Evolutionary conservation across 805 yeast species (phyloP).

Genomic region (Candida boleticola): DNA sequence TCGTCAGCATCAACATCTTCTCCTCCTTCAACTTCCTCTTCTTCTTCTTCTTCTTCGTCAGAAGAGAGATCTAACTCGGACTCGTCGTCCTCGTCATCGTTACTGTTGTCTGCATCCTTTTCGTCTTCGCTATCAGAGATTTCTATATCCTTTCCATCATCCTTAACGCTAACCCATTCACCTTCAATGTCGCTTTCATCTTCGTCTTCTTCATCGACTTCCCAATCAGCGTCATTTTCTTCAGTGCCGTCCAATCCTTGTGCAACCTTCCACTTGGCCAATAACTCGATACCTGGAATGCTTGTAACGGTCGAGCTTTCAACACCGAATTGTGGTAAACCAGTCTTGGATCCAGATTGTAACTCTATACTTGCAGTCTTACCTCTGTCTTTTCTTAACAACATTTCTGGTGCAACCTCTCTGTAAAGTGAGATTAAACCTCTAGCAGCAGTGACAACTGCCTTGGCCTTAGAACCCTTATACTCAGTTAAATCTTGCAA

Average conservation of each 20-base stretch:
- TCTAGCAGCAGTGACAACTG: conserved; percentile 93
- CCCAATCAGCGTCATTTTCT: conserved; percentile 57
- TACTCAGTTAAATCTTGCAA: conserved; percentile 88
- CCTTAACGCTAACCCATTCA: conserved; percentile 88
- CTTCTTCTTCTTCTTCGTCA: conserved; percentile 32
- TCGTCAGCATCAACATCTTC: conserved; percentile 13
- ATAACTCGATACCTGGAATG: conserved; percentile 87
- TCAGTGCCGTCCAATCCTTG: conserved; percentile 51
- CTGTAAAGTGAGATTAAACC: conserved; percentile 82
- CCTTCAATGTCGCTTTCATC: conserved; percentile 67
- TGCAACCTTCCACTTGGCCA: conserved; percentile 79
- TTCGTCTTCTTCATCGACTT: conserved; percentile 52
- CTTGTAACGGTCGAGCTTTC: conserved; percentile 63
- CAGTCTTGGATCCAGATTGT: conserved; percentile 34
- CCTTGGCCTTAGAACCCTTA: conserved; percentile 89
- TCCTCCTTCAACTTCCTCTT: conserved; percentile 26
- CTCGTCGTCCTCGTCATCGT: conserved; percentile 31
- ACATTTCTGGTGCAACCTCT: conserved; percentile 96
- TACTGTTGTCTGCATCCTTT: conserved; percentile 29
- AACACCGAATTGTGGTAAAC: conserved; percentile 65
- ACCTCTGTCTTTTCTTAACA: conserved; percentile 87
- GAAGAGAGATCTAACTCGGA: conserved; percentile 27
- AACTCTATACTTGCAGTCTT: conserved; percentile 84
- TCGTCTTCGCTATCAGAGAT: conserved; percentile 48
- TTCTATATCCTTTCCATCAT: conserved; percentile 77